Evolutionary conservation across 2,329 filamentous ascomycete genomes (phyloP), one percentile per base, ranked within the genome.

Genomic region (Zasmidium cellare): DNA sequence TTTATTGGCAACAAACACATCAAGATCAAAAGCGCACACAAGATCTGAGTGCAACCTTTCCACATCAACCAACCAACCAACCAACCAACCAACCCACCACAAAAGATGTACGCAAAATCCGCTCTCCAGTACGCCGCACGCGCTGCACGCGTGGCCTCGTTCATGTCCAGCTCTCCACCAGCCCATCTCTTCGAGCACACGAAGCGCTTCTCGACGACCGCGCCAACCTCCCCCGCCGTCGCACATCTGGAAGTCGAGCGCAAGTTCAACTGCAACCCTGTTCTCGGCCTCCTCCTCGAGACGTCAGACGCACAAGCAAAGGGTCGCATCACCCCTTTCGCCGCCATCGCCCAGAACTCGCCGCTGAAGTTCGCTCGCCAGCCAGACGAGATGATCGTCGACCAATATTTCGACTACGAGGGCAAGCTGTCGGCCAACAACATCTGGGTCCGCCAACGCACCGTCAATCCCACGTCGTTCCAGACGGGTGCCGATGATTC

Each of bases 331-430:
- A n/a, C n/a, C n/a, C n/a, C n/a, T n/a, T n/a, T n/a, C n/a, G n/a
- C n/a, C n/a, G n/a, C n/a, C n/a, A n/a, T n/a, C n/a, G n/a, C n/a
- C n/a, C n/a, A n/a, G n/a, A n/a, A n/a, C n/a, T n/a, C n/a, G n/a
- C n/a, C n/a, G n/a, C 53, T 55, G 2, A n/a, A 41, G n/a, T 55
- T 55, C 45, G 22, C 19, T 12, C 45, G 18, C 18, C 24, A 55
- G 46, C 53, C 45, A 6, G 24, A 55, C 9, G 52, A 50, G n/a
- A 51, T 56, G 48, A 55, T 64, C 41, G 47, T 41, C 12, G 65
- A 67, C 49, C 58, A 54, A 22, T 67, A 67, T 47, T 60, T 58
- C 50, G 65, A 67, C 31, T 35, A 44, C 49, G 47, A 57, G 12
- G 51, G 47, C 5, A 19, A 41, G 7, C 58, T 67, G 9, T 24